Base-by-base conservation (phyloP, 2,329 filamentous ascomycete species). In the Xylariaceae sp. region DNA sequence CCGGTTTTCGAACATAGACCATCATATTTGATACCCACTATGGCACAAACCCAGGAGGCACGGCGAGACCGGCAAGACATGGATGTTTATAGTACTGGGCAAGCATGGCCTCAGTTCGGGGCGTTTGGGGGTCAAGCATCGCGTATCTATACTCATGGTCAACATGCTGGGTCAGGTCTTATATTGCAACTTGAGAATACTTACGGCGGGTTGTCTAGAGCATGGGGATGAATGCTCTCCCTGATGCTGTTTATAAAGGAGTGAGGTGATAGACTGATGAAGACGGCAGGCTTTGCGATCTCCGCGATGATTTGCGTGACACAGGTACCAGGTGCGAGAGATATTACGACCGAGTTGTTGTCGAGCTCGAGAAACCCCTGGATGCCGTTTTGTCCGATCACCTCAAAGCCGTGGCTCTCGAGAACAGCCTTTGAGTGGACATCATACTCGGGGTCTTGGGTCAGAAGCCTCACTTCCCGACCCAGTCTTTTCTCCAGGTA, bases 281-380 rank as follows among this genome's bases (percentile, higher is more conserved):
- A 51, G 15, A 55, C 42, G 1, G 55, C 55, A 8, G 59, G 59
- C 18, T 55, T 35, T n/a, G 52, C 39, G 13, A 61, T 23, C 1
- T 61, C 59, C 15, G 59, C 59, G 7, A 61, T 4, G 9, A 58
- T 17, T 13, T 58, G 17, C 34, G 42, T 61, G 44, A 55, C 51
- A 8, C 51, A 15, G 3, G 35, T n/a, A 5, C n/a, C 8, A 11
- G 30, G 17, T n/a, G 23, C 11, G 8, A 47, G 15, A 11, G 18
- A 17, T 23, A 61, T 37, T 2, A 58, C 59, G 11, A 61, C 2
- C 11, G 59, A 49, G 6, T 61, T 61, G 11, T 55, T 51, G 13
- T 61, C 55, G 8, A 61, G 55, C 39, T 58, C 55, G 3, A 61
- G n/a, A 34, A 61, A 58, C 2, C 59, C 56, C 1, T 52, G 17